A percentile compares a stretch with the other conserved stretches of the same genome.
phyloP scores from a whole-genome alignment of 2,329 filamentous ascomycete species.

The Pyricularia sp. region DNA sequence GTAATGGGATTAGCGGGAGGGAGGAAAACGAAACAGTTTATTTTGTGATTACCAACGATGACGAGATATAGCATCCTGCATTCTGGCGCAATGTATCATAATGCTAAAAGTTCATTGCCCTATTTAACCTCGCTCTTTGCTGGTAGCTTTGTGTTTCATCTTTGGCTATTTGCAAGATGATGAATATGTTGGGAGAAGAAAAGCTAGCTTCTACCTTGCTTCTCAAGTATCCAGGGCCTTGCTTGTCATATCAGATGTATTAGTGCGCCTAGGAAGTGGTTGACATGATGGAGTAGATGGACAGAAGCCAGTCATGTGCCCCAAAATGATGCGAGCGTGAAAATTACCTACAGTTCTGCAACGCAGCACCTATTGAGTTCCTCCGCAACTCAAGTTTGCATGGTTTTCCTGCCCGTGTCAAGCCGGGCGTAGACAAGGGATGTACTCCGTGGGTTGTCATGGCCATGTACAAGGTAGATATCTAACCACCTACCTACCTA shows the following conservation, averaged over 20 bases:
- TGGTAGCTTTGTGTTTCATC: neutral
- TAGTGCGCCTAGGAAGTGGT: neutral
- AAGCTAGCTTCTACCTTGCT: neutral
- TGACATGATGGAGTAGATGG: neutral
- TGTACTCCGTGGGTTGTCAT: neutral
- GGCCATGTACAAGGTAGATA: neutral
- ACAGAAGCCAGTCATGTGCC: neutral
- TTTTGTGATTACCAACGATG: neutral
- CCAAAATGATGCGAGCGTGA: neutral
- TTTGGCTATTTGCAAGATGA: neutral
- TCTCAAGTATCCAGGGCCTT: neutral
- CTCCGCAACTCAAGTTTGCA: neutral
- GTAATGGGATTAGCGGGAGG: neutral
- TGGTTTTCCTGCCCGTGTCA: neutral
- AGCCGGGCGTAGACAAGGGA: neutral
- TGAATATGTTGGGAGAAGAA: neutral
- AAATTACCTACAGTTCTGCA: neutral
- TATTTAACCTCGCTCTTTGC: neutral
- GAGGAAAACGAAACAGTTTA: neutral
- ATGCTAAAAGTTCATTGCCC: neutral
- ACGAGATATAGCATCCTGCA: neutral
- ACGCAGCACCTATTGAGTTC: neutral
- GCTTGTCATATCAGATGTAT: neutral
- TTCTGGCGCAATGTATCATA: neutral
- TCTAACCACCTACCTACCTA: no score